Conservation (phyloP, 1,284 basidiomycete genomes). For the Termitomyces sp. region DNA sequence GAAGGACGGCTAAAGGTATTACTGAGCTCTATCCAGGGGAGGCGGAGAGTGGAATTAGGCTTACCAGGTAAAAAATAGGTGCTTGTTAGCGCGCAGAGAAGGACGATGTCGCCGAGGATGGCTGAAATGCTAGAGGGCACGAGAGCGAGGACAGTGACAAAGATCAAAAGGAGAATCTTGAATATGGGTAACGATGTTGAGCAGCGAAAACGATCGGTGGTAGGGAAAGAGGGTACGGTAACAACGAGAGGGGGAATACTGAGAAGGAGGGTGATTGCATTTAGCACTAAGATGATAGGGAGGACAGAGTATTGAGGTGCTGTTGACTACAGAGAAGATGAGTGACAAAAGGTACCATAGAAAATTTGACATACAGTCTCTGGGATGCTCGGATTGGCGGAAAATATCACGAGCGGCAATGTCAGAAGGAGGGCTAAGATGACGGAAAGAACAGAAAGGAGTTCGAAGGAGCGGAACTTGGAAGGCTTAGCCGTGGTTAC, state of each 20-base stretch:
- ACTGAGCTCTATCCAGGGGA: not conserved
- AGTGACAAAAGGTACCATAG: not conserved
- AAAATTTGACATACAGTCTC: slow-evolving; percentile 32
- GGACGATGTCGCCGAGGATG: slow-evolving; percentile 40
- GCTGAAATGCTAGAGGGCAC: slow-evolving; percentile 30
- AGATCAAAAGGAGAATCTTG: slow-evolving; percentile 33
- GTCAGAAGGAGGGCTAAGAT: slow-evolving; percentile 43
- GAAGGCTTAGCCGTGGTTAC: slow-evolving; percentile 40
- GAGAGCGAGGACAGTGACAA: slow-evolving; percentile 40
- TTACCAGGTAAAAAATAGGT: slow-evolving; percentile 59
- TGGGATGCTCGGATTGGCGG: slow-evolving; percentile 36
- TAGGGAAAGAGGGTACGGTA: slow-evolving; percentile 44
- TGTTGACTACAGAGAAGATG: slow-evolving; percentile 14
- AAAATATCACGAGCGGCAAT: slow-evolving; percentile 54
- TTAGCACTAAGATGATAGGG: slow-evolving; percentile 35
- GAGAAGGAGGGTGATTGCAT: slow-evolving; percentile 49
- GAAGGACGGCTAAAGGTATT: slow-evolving; percentile 42
- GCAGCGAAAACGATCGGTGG: slow-evolving; percentile 39
- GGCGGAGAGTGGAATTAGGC: slow-evolving; percentile 7
- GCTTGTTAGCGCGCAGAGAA: slow-evolving; percentile 45
- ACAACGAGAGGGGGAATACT: slow-evolving; percentile 58
- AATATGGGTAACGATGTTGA: slow-evolving; percentile 44
- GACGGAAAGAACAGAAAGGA: slow-evolving; percentile 49
- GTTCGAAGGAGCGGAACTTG: slow-evolving; percentile 50
- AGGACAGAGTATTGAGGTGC: slow-evolving; percentile 22